phyloP scores from a whole-genome alignment of 1,284 basidiomycete species.

The Phylloboletellus chloephorus region DNA sequence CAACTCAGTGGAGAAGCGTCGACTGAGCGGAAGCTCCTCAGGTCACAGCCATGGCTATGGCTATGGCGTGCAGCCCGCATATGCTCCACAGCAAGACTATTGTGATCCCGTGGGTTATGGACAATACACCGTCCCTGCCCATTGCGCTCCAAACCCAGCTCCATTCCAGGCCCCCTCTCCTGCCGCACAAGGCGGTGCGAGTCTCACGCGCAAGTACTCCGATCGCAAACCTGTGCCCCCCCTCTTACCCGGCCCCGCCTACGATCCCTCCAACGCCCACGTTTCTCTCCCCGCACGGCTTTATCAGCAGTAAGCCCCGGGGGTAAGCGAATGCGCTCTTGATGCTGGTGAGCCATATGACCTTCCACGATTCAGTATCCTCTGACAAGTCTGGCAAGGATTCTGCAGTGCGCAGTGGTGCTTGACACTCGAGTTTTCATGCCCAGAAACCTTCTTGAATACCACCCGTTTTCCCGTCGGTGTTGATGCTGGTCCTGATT shows the following conservation, averaged over 20 bases:
- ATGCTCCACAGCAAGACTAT: constrained; percentile 22
- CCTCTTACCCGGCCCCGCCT: constrained; percentile 21
- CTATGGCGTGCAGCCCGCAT: constrained; percentile 17
- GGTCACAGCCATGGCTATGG: constrained; percentile 29
- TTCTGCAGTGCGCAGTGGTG: constrained; percentile 6
- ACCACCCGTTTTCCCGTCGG: constrained; percentile 1
- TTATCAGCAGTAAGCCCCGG: constrained; percentile 4
- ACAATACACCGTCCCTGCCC: constrained; percentile 13
- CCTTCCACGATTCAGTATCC: background rate
- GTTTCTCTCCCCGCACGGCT: constrained; percentile 21
- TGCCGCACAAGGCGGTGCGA: constrained; percentile 24
- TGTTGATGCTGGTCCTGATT: constrained; percentile 7
- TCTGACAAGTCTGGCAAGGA: constrained; percentile 5
- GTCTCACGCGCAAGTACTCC: constrained; percentile 31
- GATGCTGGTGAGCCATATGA: constrained; percentile 11
- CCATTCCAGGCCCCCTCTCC: constrained; percentile 16
- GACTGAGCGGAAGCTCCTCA: constrained; percentile 34
- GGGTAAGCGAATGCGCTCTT: background rate
- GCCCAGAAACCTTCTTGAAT: constrained; percentile 9
- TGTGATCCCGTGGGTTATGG: constrained; percentile 16
- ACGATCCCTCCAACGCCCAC: constrained; percentile 22
- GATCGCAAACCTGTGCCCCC: constrained; percentile 33
- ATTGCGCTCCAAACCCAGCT: constrained; percentile 2
- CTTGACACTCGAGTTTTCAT: constrained; percentile 1
- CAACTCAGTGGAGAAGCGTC: constrained; percentile 33